Evolutionary conservation across 1,139 yeast species (phyloP).

Genomic region (Saccharomyces hybrid): DNA sequence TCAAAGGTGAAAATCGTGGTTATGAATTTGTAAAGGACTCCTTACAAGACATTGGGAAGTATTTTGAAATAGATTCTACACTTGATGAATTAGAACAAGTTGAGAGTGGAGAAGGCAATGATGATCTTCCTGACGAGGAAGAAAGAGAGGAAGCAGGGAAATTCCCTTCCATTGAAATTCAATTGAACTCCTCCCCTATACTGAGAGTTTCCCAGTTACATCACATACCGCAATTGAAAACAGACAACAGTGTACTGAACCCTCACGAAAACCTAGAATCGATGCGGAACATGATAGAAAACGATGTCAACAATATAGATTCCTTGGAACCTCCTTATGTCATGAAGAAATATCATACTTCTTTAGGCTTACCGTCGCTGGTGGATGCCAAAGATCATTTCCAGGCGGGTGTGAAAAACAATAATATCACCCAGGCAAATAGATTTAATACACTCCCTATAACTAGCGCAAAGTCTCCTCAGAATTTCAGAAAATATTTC

Average conservation of each 20-base stretch:
- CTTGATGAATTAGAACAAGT: background rate
- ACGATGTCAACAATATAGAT: background rate
- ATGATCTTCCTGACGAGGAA: background rate
- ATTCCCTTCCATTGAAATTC: background rate
- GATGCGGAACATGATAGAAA: background rate
- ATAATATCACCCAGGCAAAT: background rate
- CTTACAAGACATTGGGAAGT: constrained; percentile 14
- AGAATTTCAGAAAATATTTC: constrained; percentile 24
- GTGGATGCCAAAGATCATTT: constrained; percentile 3
- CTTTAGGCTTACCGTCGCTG: constrained; percentile 14
- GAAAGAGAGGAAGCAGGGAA: background rate
- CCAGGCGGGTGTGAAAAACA: background rate
- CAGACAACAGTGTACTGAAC: background rate
- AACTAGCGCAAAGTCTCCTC: constrained; percentile 15
- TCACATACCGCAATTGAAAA: background rate
- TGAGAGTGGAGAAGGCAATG: background rate
- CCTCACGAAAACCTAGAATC: background rate
- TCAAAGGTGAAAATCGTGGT: constrained; percentile 39
- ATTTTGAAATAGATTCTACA: constrained; percentile 5
- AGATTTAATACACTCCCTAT: constrained; percentile 1
- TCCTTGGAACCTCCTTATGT: constrained; percentile 12
- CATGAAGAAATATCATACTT: constrained; percentile 18
- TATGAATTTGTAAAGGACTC: constrained; percentile 22
- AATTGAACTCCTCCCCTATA: background rate
- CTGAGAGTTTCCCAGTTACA: background rate